These are phyloP conservation scores for Helichrysum umbraculigerum DNA, from an alignment of 129 eudicot genomes.

Conservation along the genomic window DNA sequence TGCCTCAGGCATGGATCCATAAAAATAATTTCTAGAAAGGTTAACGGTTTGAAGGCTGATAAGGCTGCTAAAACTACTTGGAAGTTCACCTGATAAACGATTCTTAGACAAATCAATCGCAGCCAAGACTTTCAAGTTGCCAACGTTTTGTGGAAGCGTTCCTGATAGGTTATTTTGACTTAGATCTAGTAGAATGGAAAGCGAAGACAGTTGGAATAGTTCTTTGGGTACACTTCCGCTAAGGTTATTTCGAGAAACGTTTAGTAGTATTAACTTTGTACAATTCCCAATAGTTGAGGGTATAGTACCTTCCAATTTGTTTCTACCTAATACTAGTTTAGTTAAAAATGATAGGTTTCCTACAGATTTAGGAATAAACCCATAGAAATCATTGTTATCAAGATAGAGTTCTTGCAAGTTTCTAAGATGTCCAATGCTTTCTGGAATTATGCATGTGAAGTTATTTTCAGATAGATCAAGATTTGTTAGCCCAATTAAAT, in stretches of 20 bases:
- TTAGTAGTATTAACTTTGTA: background rate
- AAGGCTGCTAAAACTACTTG: conserved; percentile 9
- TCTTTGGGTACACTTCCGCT: conserved; percentile 24
- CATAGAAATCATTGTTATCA: background rate
- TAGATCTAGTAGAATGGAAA: conserved; percentile 19
- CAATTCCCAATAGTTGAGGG: conserved; percentile 24
- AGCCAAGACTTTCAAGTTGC: conserved; percentile 5
- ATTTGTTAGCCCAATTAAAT: background rate
- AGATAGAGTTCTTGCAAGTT: background rate
- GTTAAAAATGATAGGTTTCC: conserved; percentile 18
- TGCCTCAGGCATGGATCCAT: conserved; percentile 17
- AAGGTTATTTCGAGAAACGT: conserved; percentile 11
- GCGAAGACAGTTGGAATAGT: conserved; percentile 18
- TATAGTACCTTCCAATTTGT: conserved; percentile 24
- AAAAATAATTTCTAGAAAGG: conserved; percentile 18
- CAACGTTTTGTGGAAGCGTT: conserved; percentile 22
- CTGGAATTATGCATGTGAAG: conserved; percentile 25
- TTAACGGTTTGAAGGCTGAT: background rate
- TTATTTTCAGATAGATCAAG: background rate
- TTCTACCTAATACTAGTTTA: background rate
- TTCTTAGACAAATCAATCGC: conserved; percentile 22
- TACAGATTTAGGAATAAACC: conserved; percentile 16
- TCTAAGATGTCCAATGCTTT: conserved; percentile 15
- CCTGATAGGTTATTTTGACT: conserved; percentile 23
- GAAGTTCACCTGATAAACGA: conserved; percentile 30